These are phyloP conservation scores for Ocimum tenuiflorum DNA, from an alignment of 257 asterid species.

Conservation along the genomic window DNA sequence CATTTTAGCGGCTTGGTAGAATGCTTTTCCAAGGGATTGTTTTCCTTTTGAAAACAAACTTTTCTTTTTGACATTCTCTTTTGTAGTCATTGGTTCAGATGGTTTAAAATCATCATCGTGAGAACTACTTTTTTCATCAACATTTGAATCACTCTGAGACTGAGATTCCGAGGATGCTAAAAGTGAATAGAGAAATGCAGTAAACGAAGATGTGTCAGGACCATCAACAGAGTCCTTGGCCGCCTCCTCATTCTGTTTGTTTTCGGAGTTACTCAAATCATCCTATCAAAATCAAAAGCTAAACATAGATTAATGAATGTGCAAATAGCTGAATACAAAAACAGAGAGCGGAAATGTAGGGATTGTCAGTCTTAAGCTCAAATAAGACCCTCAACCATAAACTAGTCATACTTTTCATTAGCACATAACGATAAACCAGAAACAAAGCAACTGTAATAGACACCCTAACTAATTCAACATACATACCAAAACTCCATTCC, in stretches of 20 bases:
- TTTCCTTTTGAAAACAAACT: constrained; percentile 68
- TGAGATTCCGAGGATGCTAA: constrained; percentile 58
- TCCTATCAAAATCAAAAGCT: constrained; percentile 36
- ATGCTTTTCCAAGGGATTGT: constrained; percentile 59
- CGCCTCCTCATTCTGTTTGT: constrained; percentile 38
- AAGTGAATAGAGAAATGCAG: constrained; percentile 76
- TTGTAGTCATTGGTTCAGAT: constrained; percentile 39
- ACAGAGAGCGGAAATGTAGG: not conserved
- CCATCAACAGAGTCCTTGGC: constrained; percentile 50
- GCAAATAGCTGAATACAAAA: not conserved
- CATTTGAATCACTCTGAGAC: constrained; percentile 27
- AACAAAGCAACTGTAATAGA: not conserved
- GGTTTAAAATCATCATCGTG: constrained; percentile 31
- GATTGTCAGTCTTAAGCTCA: not conserved
- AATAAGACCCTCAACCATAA: not conserved
- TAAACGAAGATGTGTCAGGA: constrained; percentile 91
- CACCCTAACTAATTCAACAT: not conserved
- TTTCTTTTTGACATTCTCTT: constrained; percentile 55
- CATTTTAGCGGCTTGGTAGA: constrained; percentile 57
- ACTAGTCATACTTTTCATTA: not conserved
- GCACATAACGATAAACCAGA: not conserved
- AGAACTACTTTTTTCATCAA: constrained; percentile 22
- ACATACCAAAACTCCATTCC: not conserved
- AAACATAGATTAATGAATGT: not conserved
- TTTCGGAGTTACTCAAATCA: constrained; percentile 36